These are phyloP conservation scores for Curvularia verruculosa DNA, from an alignment of 2,329 filamentous ascomycete species.

Conservation along the genomic window DNA sequence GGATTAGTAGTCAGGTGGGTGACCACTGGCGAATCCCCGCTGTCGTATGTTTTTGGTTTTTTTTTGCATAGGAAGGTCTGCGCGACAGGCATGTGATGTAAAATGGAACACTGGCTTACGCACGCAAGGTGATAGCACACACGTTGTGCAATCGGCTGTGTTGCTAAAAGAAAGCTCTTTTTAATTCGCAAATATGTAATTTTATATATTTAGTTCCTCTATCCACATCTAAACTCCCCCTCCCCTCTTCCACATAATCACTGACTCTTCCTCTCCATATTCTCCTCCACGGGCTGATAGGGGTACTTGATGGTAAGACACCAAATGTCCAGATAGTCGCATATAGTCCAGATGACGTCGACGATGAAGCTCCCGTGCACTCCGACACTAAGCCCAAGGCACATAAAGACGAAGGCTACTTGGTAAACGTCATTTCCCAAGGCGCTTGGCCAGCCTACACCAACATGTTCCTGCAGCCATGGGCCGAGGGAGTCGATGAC, in stretches of 20 bases:
- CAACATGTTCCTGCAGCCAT: slow-evolving; percentile 56
- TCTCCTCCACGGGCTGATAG: slow-evolving; percentile 52
- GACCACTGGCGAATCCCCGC: no score
- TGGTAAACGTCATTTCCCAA: slow-evolving; percentile 74
- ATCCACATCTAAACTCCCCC: not conserved
- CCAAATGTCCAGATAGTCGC: slow-evolving; percentile 98
- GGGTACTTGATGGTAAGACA: slow-evolving; percentile 96
- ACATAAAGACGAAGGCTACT: slow-evolving; percentile 87
- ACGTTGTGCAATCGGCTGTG: no score
- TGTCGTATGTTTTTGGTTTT: no score
- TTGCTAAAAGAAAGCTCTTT: not conserved
- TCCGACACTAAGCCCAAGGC: slow-evolving; percentile 81
- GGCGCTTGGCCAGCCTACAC: slow-evolving; percentile 55
- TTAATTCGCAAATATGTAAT: not conserved
- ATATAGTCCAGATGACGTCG: slow-evolving; percentile 96
- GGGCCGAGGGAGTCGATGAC: slow-evolving; percentile 83
- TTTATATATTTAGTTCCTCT: not conserved
- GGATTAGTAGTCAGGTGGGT: no score
- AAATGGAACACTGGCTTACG: not conserved
- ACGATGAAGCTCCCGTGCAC: slow-evolving; percentile 98
- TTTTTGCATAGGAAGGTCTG: no score
- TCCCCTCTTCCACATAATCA: slow-evolving; percentile 6
- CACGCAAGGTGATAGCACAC: not conserved
- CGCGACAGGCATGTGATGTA: not conserved
- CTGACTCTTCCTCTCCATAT: slow-evolving; percentile 35